Conservation (phyloP, 2,329 filamentous ascomycete species). For the Fusarium citri region DNA sequence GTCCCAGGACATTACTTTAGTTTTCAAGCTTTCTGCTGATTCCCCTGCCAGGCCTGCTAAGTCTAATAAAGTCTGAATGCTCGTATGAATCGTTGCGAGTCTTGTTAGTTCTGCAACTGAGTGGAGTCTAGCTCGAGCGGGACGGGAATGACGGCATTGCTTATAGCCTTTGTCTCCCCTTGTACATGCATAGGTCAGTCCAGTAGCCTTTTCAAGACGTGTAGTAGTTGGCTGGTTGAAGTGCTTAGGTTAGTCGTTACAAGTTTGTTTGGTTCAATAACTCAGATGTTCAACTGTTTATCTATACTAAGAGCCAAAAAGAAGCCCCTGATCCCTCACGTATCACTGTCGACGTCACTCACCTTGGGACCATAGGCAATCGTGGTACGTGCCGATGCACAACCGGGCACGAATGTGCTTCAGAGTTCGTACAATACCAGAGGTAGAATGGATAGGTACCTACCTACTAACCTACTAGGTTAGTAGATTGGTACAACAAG, state of each 20-base stretch:
- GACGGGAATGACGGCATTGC: conserved; percentile 30
- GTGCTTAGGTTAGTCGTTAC: not conserved
- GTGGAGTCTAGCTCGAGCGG: conserved; percentile 22
- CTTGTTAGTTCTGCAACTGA: conserved; percentile 11
- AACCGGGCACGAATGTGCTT: conserved; percentile 4
- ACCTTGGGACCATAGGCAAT: conserved; percentile 11
- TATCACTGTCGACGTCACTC: conserved; percentile 30
- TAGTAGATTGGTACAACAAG: not conserved
- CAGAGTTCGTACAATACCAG: not conserved
- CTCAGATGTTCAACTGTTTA: not conserved
- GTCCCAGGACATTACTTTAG: not conserved
- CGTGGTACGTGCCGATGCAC: conserved; percentile 13
- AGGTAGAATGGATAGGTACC: not conserved
- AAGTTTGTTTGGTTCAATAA: not conserved
- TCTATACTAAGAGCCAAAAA: not conserved
- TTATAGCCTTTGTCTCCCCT: not conserved
- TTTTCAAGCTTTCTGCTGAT: not conserved
- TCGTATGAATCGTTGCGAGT: conserved; percentile 8
- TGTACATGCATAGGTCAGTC: not conserved
- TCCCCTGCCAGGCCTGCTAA: not conserved
- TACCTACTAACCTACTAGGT: too few species aligned
- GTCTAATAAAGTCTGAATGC: not conserved
- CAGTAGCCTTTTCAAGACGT: not conserved
- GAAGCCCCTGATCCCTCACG: conserved; percentile 1
- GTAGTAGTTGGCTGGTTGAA: not conserved